Evolutionary conservation across 306 rosid species (phyloP).

Genomic region (Corylus heterophylla): DNA sequence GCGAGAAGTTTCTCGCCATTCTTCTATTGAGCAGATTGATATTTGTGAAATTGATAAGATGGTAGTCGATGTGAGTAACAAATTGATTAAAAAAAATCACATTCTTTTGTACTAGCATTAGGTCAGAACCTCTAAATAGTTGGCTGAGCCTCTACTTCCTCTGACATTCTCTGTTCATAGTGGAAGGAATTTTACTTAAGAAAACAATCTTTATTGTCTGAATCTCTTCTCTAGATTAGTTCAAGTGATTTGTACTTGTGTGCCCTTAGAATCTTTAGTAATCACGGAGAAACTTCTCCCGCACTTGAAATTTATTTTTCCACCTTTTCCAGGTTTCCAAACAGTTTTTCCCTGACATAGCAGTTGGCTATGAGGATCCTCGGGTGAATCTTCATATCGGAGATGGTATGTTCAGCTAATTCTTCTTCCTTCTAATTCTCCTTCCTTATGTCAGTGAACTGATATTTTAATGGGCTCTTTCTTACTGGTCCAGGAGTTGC

Average conservation of each 20-base stretch:
- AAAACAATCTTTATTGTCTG: background rate
- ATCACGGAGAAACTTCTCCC: background rate
- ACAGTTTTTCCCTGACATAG: constrained; percentile 75
- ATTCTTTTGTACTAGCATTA: background rate
- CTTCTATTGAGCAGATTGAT: constrained; percentile 80
- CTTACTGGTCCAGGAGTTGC: constrained; percentile 73
- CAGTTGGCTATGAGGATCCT: constrained; percentile 80
- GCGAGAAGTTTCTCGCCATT: constrained; percentile 93
- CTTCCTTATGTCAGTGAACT: background rate
- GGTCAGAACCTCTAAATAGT: background rate
- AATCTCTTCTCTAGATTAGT: background rate
- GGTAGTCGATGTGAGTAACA: constrained; percentile 82
- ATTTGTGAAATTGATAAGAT: constrained; percentile 98
- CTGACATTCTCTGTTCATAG: background rate
- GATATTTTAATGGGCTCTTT: constrained; percentile 26
- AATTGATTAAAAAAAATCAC: background rate
- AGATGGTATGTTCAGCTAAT: constrained; percentile 66
- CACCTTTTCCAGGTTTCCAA: constrained; percentile 68
- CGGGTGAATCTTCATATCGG: constrained; percentile 83
- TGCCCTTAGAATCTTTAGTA: background rate
- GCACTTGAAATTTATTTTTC: background rate
- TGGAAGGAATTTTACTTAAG: background rate
- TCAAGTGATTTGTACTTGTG: background rate
- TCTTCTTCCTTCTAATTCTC: constrained; percentile 14
- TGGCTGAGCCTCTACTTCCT: background rate